Evolutionary conservation across 2,329 filamentous ascomycete genomes (phyloP).

Genomic region (Trichoderma semiorbis): DNA sequence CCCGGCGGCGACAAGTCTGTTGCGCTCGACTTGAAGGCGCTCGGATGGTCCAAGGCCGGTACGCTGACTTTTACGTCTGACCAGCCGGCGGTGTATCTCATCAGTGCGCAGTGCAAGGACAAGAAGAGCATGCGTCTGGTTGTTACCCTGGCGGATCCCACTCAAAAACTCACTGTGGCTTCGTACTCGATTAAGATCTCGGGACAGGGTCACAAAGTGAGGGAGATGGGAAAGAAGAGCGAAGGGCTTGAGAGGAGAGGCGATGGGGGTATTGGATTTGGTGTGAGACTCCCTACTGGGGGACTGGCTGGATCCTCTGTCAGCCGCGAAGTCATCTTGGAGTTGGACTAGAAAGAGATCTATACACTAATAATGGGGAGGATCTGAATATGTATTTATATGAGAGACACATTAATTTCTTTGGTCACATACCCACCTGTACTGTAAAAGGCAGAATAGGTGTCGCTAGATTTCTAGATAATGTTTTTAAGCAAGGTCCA

Average conservation of each 20-base stretch:
- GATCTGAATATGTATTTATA: not conserved
- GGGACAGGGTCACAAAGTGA: not conserved
- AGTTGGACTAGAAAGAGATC: not conserved
- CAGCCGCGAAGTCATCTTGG: conserved; percentile 10
- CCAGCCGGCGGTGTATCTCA: conserved; percentile 21
- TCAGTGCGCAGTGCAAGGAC: conserved; percentile 6
- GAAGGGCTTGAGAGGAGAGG: not conserved
- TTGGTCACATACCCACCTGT: too few relatives aligned
- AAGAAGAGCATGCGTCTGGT: conserved; percentile 12
- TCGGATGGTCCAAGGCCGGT: conserved; percentile 23
- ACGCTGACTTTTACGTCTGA: conserved; percentile 20
- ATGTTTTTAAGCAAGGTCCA: too few relatives aligned
- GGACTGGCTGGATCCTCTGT: conserved; percentile 23
- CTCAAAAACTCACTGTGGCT: conserved; percentile 20
- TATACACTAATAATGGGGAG: not conserved
- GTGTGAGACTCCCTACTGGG: conserved; percentile 19
- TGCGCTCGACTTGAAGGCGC: conserved; percentile 15
- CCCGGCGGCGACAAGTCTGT: conserved; percentile 21
- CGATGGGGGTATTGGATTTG: conserved; percentile 3
- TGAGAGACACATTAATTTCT: not conserved
- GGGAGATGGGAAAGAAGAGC: not conserved
- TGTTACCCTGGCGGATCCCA: conserved; percentile 23
- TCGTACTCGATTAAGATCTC: conserved; percentile 17
- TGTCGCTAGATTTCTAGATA: too few relatives aligned
- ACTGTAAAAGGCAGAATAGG: too few relatives aligned